These are phyloP conservation scores for Sporothrix pseudoabietina DNA, from an alignment of 2,329 filamentous ascomycete genomes.

Conservation along the genomic window DNA sequence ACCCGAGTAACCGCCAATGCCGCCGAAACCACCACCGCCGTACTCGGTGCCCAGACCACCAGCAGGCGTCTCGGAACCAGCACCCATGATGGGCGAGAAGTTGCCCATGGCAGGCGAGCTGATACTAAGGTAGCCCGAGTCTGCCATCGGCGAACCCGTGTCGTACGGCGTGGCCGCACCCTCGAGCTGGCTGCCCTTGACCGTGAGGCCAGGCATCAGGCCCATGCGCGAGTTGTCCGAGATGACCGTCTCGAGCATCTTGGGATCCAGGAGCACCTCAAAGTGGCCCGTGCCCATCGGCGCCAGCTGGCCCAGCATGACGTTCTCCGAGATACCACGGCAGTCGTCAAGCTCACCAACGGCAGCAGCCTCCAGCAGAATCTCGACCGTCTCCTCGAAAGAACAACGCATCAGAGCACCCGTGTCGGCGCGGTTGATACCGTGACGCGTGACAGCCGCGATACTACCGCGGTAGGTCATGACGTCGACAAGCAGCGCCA, in stretches of 20 bases:
- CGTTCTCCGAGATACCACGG: conserved; percentile 96
- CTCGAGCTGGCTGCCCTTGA: conserved; percentile 72
- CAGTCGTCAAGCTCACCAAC: conserved; percentile 97
- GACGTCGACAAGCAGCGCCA: conserved; percentile 91
- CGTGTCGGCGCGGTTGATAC: conserved; percentile 97
- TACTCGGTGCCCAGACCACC: conserved; percentile 65
- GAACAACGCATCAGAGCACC: conserved; percentile 99
- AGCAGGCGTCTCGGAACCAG: conserved; percentile 69
- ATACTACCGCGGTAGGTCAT: conserved; percentile 96
- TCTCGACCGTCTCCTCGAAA: conserved; percentile 98
- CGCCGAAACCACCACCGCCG: conserved; percentile 52
- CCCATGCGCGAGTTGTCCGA: conserved; percentile 87
- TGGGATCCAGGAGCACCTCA: conserved; percentile 87
- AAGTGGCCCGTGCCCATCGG: conserved; percentile 97
- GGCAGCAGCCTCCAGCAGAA: conserved; percentile 91
- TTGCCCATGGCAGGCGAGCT: conserved; percentile 64
- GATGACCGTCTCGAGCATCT: conserved; percentile 93
- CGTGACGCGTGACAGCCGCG: conserved; percentile 95
- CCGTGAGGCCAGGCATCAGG: conserved; percentile 75
- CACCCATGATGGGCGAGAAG: conserved; percentile 76
- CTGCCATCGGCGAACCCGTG: conserved; percentile 75
- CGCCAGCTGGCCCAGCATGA: conserved; percentile 96
- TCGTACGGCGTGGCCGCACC: conserved; percentile 96
- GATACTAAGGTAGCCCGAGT: conserved; percentile 64
- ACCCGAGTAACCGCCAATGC: conserved; percentile 56